Percentiles rank a stretch among this genome's conserved stretches.
Conservation (phyloP, 345 rosid genomes). For the Psidium guajava region DNA sequence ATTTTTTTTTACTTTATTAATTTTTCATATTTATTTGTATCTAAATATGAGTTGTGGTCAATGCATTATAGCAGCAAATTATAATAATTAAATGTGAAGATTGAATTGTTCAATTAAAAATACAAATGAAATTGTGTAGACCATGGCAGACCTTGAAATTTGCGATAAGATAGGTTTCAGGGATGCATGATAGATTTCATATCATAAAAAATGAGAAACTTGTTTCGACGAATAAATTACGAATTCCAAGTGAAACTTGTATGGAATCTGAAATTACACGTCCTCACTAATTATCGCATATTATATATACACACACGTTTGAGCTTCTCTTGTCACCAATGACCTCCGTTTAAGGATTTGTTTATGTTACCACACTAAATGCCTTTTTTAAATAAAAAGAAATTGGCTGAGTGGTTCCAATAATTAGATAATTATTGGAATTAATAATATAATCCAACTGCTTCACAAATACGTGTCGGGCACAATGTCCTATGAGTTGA, state of each 20-base stretch:
- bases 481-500: background rate
- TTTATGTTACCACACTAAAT: background rate
- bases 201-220: no score
- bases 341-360: background rate
- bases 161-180: no score
- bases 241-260: accelerated
- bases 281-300: background rate
- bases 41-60: no score
- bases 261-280: no score
- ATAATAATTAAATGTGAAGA: no score
- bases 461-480: background rate
- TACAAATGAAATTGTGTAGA: no score
- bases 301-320: background rate
- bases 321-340: background rate
- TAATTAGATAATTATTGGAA: background rate
- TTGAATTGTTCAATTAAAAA: no score
- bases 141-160: accelerated
- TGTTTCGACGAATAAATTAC: no score
- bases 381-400: background rate
- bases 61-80: no score
- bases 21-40: no score
- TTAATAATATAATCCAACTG: background rate
- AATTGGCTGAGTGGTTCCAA: background rate
- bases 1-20: no score
- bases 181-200: no score